Evolutionary conservation across 805 yeast genomes (phyloP), one percentile per base, ranked within the genome.

Genomic region (Candida silvatica): DNA sequence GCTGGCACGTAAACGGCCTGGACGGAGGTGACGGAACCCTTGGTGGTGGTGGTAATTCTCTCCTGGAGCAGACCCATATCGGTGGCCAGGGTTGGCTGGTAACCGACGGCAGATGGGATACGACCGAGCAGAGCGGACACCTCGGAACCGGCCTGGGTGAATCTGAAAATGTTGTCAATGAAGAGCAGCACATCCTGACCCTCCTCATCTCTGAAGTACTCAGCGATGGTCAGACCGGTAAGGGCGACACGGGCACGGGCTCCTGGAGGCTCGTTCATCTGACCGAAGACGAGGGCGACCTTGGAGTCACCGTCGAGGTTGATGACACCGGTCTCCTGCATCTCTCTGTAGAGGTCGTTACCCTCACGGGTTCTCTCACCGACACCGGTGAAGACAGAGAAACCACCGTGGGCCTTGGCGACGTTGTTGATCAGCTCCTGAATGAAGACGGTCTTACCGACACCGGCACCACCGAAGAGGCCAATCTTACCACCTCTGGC

Each of bases 401-500:
- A 90, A 83, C 97, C 97, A 86, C 97, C 98, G 70, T 90, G 97
- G 61, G 98, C 97, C 79, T 90, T 92, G 66, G 98, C 98, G 63
- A 90, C 92, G 80, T 90, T 90, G 88, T 92, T 90, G 70, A 90
- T 90, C 75, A 90, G 80, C 76, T 90, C 98, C 78, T 90, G 98
- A 73, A 90, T 90, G 74, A 90, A 90, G 48, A 90, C 98, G 69
- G 98, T 90, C 74, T 90, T 90, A 74, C 98, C 98, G 84, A 90
- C 98, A 90, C 98, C 98, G 69, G 98, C 98, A 90, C 98, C 98
- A 77, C 98, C 98, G 83, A 90, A 90, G 64, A 90, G 80, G 81
- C 98, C 98, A 86, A 90, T 90, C 81, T 90, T 90, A 85, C 98
- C 98, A 85, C 98, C 98, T 85, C 97, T 87, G 65, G 98, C 97